Evolutionary conservation across 306 rosid genomes (phyloP).

Genomic region (Dryas octopetala): DNA sequence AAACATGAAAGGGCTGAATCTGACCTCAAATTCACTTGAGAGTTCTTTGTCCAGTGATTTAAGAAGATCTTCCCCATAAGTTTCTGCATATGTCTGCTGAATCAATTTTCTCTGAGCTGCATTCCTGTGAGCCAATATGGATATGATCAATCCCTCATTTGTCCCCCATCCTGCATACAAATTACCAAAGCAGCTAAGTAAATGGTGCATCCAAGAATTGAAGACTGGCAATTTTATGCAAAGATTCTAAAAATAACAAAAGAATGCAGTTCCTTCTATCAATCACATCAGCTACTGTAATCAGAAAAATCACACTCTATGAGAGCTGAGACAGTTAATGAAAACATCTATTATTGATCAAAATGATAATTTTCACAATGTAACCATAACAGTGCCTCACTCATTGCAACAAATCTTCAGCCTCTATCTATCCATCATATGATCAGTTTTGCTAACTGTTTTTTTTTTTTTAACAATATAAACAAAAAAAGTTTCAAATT

Average conservation of each 20-base stretch:
- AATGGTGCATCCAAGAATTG: background rate
- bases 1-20: constrained; percentile 7
- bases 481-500: too few relatives aligned
- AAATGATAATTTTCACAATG: too few relatives aligned
- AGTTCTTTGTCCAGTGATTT: constrained; percentile 53
- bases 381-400: too few relatives aligned
- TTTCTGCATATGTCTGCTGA: constrained; percentile 41
- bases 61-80: constrained; percentile 53
- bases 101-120: constrained; percentile 46
- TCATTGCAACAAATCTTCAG: too few relatives aligned
- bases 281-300: too few relatives aligned
- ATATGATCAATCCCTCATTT: constrained; percentile 45
- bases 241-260: background rate
- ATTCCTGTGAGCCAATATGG: constrained; percentile 61
- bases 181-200: background rate
- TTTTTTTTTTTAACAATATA: too few relatives aligned
- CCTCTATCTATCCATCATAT: too few relatives aligned
- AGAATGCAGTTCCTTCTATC: too few relatives aligned
- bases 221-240: background rate
- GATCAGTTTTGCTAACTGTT: too few relatives aligned
- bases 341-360: too few relatives aligned
- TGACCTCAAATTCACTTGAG: constrained; percentile 58
- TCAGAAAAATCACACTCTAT: too few relatives aligned
- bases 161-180: constrained; percentile 61
- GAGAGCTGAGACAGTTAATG: too few relatives aligned